Evolutionary conservation across 2,329 filamentous ascomycete species (phyloP), one percentile per base, ranked within the genome.

Genomic region (Didymella exigua): DNA sequence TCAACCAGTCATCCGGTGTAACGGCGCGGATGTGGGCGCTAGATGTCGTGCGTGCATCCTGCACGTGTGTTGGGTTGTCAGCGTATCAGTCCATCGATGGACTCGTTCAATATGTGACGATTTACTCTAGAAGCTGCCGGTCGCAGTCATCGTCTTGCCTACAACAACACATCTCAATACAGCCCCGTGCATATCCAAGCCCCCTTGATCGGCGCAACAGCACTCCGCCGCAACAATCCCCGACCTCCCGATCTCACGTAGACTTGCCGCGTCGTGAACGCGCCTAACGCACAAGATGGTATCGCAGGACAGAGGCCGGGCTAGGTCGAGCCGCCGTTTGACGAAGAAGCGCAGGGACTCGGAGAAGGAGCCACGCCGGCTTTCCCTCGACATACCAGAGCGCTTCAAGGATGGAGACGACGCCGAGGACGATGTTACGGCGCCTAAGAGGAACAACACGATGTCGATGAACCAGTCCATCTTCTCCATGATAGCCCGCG

Each of bases 401-500:
- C 81, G 81, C 50, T 79, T 87, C 58, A 81, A 78, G 64, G 80
- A 84, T 66, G 83, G 82, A 26, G 82, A 83, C 57, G 85, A 87
- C 73, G 81, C 79, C 5, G 78, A 87, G 16, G 81, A 86, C 33
- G 86, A 87, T 69, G 83, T 84, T 56, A 84, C 83, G 13, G 83
- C 83, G 45, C 80, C 83, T 2, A 81, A 79, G 63, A 66, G 61
- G 50, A 74, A 76, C 47, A 76, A 78, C 37, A 71, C 79, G 42
- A 77, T 81, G 57, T 91, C 92, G 69, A 91, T 96, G 87, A 95
- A 96, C 75, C 93, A 96, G 80, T 96, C 91, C 61, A 88, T 98
- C 50, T 96, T 97, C 74, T 92, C 91, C 49, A 85, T 98, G 77
- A 93, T 98, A 63, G 90, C 93, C 6, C 91, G 91, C 14, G 91